Evolutionary conservation across 345 rosid species (phyloP).

Genomic region (Eutrema yunnanense): DNA sequence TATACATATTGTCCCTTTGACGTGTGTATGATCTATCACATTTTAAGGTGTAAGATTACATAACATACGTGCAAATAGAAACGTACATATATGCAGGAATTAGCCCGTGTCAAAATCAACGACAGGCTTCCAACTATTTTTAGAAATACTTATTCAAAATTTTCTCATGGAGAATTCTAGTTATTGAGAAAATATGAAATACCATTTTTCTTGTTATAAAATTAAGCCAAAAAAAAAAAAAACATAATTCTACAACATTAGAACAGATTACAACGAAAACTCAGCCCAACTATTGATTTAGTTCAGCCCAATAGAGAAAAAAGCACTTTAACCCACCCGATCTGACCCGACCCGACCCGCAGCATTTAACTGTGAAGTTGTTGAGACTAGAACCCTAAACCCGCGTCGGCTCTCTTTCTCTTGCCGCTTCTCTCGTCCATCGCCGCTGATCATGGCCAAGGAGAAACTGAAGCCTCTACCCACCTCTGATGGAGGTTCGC

Average conservation of each 20-base stretch:
- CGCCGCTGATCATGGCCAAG: conserved; percentile 37
- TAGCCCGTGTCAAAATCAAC: not conserved
- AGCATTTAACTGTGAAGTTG: not conserved
- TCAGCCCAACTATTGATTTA: conserved; percentile 7
- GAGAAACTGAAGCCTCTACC: conserved; percentile 34
- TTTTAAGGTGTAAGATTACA: not conserved
- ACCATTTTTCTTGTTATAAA: not conserved
- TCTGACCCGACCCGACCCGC: conserved; percentile 2
- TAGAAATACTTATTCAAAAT: not conserved
- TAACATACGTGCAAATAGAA: not conserved
- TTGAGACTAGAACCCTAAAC: conserved; percentile 23
- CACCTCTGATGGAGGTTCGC: conserved; percentile 29
- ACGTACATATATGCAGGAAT: not conserved
- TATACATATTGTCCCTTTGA: not conserved
- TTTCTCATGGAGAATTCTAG: not conserved
- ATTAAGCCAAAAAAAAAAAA: not conserved
- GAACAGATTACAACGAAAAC: not conserved
- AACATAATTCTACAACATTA: not conserved
- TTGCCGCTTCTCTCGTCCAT: conserved; percentile 2
- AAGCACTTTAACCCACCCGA: not conserved
- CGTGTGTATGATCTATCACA: not conserved
- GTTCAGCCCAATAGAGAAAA: conserved; percentile 14
- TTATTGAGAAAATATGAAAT: not conserved
- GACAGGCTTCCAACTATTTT: not conserved
- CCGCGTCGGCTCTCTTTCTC: conserved; percentile 7